Evolutionary conservation across 2,329 filamentous ascomycete species (phyloP).

Genomic region (Myriosclerotinia curreyana): DNA sequence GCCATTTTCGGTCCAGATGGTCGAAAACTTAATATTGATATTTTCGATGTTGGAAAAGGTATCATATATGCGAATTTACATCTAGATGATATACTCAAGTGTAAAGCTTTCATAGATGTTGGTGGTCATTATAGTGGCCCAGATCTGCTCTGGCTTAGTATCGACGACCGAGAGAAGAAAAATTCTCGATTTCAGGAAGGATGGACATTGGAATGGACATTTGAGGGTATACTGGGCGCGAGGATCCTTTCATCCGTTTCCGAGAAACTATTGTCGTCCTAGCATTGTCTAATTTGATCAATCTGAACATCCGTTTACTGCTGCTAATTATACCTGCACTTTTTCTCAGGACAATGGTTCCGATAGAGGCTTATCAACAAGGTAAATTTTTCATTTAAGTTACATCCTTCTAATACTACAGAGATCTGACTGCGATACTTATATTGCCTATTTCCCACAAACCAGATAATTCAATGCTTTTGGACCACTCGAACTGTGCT

Average conservation of each 20-base stretch:
- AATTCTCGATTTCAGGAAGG: slow-evolving; percentile 7
- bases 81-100: slow-evolving; percentile 26
- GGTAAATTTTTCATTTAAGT: neutral
- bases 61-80: slow-evolving; percentile 47
- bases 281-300: neutral
- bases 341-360: neutral
- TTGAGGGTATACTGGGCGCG: neutral
- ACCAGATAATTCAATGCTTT: neutral
- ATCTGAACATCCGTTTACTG: neutral
- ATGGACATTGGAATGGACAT: neutral
- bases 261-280: neutral
- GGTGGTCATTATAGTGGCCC: slow-evolving; percentile 30
- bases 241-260: neutral
- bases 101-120: slow-evolving; percentile 30
- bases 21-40: slow-evolving; percentile 41
- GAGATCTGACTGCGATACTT: neutral
- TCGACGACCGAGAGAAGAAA: slow-evolving; percentile 27
- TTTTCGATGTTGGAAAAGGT: slow-evolving; percentile 51
- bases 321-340: neutral
- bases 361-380: neutral
- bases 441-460: neutral
- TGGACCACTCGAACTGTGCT: neutral
- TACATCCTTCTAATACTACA: neutral
- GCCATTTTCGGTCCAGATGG: slow-evolving; percentile 56
- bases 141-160: slow-evolving; percentile 32